Evolutionary conservation across 2,329 filamentous ascomycete species (phyloP).

Genomic region (Talaromyces sp.): DNA sequence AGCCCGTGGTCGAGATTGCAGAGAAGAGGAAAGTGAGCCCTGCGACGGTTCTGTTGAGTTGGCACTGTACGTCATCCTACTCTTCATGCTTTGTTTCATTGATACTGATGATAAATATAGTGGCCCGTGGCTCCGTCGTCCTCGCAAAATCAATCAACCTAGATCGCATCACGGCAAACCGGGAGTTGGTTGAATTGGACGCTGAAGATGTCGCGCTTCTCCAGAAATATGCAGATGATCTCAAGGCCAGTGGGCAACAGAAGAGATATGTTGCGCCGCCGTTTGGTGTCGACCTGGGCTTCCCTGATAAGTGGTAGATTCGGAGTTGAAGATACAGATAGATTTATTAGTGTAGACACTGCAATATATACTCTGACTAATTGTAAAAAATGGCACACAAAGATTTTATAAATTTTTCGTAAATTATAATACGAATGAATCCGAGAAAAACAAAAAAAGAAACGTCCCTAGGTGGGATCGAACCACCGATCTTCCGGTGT

Average conservation of each 20-base stretch:
- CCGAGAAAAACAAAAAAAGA: slow-evolving; percentile 1
- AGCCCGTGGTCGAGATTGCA: slow-evolving; percentile 41
- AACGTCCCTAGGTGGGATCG: slow-evolving; percentile 40
- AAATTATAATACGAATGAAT: neutral
- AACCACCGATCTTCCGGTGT: slow-evolving; percentile 36
- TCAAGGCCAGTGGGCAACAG: slow-evolving; percentile 32
- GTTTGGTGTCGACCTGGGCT: slow-evolving; percentile 67
- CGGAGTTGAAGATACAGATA: neutral
- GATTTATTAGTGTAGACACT: neutral
- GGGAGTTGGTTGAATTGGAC: slow-evolving; percentile 39
- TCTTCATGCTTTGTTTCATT: neutral
- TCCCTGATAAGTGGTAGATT: slow-evolving; percentile 58
- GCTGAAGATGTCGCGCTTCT: slow-evolving; percentile 37
- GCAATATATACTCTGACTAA: neutral
- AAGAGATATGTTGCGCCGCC: slow-evolving; percentile 63
- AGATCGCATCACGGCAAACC: slow-evolving; percentile 41
- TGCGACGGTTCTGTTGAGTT: slow-evolving; percentile 42
- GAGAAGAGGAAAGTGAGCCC: slow-evolving; percentile 39
- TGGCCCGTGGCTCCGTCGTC: slow-evolving; percentile 40
- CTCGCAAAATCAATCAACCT: slow-evolving; percentile 43
- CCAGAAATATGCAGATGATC: slow-evolving; percentile 34
- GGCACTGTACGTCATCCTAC: slow-evolving; percentile 37
- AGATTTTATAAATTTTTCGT: no score
- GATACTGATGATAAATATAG: slow-evolving; percentile 22
- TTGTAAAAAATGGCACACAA: no score